phyloP scores from a whole-genome alignment of 192 early-diverging fungal genomes.

The Coemansia guatemalensis region DNA sequence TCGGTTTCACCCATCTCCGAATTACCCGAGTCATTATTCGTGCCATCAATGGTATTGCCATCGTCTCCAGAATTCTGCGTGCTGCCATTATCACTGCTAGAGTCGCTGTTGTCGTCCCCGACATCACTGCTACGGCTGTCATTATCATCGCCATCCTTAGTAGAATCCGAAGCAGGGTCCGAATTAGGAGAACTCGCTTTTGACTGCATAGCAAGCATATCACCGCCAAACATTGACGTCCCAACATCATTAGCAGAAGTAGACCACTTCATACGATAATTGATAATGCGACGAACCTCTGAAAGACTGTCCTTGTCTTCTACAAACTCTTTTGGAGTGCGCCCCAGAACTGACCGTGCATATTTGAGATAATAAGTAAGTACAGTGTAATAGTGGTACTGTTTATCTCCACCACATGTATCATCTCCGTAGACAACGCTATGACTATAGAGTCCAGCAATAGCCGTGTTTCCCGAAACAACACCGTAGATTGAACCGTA shows the following conservation, averaged over 20 bases:
- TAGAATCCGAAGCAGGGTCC: background rate
- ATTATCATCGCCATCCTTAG: background rate
- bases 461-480: slow-evolving; percentile 6
- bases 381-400: slow-evolving; percentile 19
- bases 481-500: slow-evolving; percentile 30
- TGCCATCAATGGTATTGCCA: background rate
- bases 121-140: background rate
- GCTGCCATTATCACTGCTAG: background rate
- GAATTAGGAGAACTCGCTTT: slow-evolving; percentile 6
- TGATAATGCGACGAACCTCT: slow-evolving; percentile 2
- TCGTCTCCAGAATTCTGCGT: background rate
- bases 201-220: slow-evolving; percentile 9
- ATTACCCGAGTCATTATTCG: background rate
- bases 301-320: slow-evolving; percentile 11
- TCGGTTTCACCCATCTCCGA: background rate
- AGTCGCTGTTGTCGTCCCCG: background rate
- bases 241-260: slow-evolving; percentile 3
- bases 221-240: slow-evolving; percentile 24
- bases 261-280: slow-evolving; percentile 6
- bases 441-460: slow-evolving; percentile 29
- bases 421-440: slow-evolving; percentile 11
- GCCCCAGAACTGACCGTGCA: slow-evolving; percentile 13
- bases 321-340: slow-evolving; percentile 17
- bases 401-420: slow-evolving; percentile 11
- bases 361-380: slow-evolving; percentile 19